A percentile compares a stretch with the other conserved stretches of the same genome.
These are phyloP conservation scores for Geotrichum europaeum DNA, from an alignment of 1,139 yeast genomes.

Conservation along the genomic window DNA sequence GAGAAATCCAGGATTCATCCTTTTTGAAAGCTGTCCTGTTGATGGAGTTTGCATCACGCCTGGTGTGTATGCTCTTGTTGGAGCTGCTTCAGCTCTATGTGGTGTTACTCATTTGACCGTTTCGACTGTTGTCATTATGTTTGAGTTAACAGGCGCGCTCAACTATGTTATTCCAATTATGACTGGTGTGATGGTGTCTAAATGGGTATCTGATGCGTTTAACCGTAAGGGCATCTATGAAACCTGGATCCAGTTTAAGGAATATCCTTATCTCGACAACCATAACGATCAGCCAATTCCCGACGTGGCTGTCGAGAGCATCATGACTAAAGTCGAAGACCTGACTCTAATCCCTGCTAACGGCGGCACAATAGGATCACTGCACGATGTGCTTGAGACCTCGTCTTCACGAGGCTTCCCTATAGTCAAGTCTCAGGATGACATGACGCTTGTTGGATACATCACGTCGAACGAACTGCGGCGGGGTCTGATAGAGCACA, in stretches of 20 bases:
- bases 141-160: constrained; percentile 91
- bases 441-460: constrained; percentile 39
- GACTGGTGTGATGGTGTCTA: constrained; percentile 49
- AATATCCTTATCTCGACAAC: constrained; percentile 38
- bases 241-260: constrained; percentile 38
- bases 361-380: constrained; percentile 23
- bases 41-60: constrained; percentile 69
- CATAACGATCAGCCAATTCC: constrained; percentile 37
- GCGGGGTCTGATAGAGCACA: constrained; percentile 26
- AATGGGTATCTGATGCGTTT: constrained; percentile 43
- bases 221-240: constrained; percentile 40
- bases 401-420: constrained; percentile 39
- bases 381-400: constrained; percentile 22
- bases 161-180: constrained; percentile 87
- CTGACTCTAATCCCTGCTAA: constrained; percentile 28
- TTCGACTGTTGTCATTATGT: constrained; percentile 90
- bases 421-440: constrained; percentile 31
- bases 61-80: constrained; percentile 93
- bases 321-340: constrained; percentile 31
- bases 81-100: constrained; percentile 92
- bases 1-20: constrained; percentile 26
- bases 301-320: constrained; percentile 30
- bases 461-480: constrained; percentile 37
- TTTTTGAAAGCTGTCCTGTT: constrained; percentile 36
- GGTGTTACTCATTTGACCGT: constrained; percentile 91